These are phyloP conservation scores for Coemansia sp. DNA, from an alignment of 192 early-diverging fungal genomes.

Conservation along the genomic window DNA sequence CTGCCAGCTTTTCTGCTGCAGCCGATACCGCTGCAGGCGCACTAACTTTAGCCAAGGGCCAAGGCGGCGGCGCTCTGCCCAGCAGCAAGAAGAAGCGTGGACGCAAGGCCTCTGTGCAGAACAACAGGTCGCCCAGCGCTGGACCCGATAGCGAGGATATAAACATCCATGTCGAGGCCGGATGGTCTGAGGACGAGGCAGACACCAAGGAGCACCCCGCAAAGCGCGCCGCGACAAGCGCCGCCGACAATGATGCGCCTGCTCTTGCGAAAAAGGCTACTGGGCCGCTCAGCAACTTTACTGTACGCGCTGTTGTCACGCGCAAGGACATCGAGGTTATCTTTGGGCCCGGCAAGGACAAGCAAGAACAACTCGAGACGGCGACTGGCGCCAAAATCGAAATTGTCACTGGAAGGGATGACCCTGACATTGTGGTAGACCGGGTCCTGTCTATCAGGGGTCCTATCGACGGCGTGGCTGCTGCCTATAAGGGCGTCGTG, in stretches of 20 bases:
- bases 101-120: slow-evolving; percentile 18
- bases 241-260: slow-evolving; percentile 11
- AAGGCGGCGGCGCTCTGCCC: not conserved
- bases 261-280: slow-evolving; percentile 12
- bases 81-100: slow-evolving; percentile 30
- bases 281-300: slow-evolving; percentile 36
- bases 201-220: slow-evolving; percentile 44
- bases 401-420: slow-evolving; percentile 50
- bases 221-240: slow-evolving; percentile 36
- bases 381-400: slow-evolving; percentile 20
- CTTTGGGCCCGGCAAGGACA: slow-evolving; percentile 24
- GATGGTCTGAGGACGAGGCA: slow-evolving; percentile 54
- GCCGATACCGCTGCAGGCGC: not conserved
- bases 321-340: slow-evolving; percentile 52
- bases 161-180: slow-evolving; percentile 50
- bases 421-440: slow-evolving; percentile 56
- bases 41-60: not conserved
- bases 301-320: slow-evolving; percentile 53
- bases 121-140: slow-evolving; percentile 4
- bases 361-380: slow-evolving; percentile 25
- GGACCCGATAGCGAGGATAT: slow-evolving; percentile 42
- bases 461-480: slow-evolving; percentile 31
- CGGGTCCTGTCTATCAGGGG: slow-evolving; percentile 50
- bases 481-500: slow-evolving; percentile 28
- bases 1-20: not conserved